Evolutionary conservation across 176 grass and related monocot genomes (phyloP).

Genomic region (Neostapfia colusana): DNA sequence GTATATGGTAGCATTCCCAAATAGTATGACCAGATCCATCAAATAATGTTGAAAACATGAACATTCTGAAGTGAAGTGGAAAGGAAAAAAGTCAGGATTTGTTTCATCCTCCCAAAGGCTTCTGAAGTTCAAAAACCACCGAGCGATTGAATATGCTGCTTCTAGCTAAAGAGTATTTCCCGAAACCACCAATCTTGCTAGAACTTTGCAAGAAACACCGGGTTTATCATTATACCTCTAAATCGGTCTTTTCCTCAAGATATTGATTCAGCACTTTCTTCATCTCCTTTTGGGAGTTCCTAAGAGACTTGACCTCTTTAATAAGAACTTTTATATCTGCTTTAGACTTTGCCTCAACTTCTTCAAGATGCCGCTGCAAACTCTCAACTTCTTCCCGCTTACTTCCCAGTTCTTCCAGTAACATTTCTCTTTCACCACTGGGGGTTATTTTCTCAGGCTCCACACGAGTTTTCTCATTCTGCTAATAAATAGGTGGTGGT

Average conservation of each 20-base stretch:
- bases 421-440: conserved; percentile 64
- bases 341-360: conserved; percentile 90
- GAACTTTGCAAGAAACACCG: neutral
- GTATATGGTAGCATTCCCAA: neutral
- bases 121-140: neutral
- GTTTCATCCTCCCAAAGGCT: no score
- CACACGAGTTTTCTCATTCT: conserved; percentile 72
- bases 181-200: neutral
- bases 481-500: conserved; percentile 20
- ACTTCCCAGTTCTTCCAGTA: conserved; percentile 63
- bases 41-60: conserved; percentile 1
- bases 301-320: conserved; percentile 93
- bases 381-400: conserved; percentile 73
- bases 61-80: neutral
- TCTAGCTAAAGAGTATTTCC: conserved; percentile 20
- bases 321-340: conserved; percentile 88
- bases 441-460: conserved; percentile 61
- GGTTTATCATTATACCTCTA: conserved; percentile 61
- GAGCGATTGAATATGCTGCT: conserved; percentile 24
- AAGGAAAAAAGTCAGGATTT: neutral
- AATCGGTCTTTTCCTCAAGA: conserved; percentile 78
- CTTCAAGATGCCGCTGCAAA: conserved; percentile 64
- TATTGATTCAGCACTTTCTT: conserved; percentile 68
- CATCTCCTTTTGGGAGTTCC: conserved; percentile 86
- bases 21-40: neutral